Evolutionary conservation across 2,329 filamentous ascomycete species (phyloP), one percentile per base, ranked within the genome.

Genomic region (Pseudogymnoascus sp.): DNA sequence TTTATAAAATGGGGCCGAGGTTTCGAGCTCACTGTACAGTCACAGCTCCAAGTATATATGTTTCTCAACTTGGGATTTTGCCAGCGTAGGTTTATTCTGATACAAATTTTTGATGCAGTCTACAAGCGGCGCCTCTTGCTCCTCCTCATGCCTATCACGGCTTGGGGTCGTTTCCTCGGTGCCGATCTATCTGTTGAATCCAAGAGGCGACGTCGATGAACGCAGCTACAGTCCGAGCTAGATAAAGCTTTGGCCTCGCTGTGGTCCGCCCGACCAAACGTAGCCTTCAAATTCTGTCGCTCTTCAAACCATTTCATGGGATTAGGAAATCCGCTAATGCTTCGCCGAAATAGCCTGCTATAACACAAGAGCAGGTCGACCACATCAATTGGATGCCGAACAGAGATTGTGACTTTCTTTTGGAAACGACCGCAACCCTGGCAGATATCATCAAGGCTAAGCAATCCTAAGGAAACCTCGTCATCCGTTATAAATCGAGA

Each of bases 241-340:
- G 41, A 45, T 45, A 45, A 45, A 8, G 39, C 16, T 41, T 41
- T 41, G 6, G 39, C n/a, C 51, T 28, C 51, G 51, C 39, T n/a
- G 37, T 70, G 62, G 54, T 69, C 64, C n/a, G 66, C 63, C 28
- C 19, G 61, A 23, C 67, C 66, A 63, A 70, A 70, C 31, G 37
- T 62, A 19, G 68, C 64, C 48, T 67, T 61, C 2, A 70, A 60
- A 34, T 63, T 66, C 63, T 70, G 65, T 23, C 67, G 63, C 28
- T 64, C 36, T 16, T 65, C 41, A 63, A 71, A 71, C 66, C 63
- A 70, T 64, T 65, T 54, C 61, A 70, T 64, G 54, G 62, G 62
- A 36, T 69, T 61, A 25, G 67, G 65, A 19, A 68, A 71, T 45
- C 66, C 63, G 63, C 68, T 70, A 34, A 71, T 68, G 43, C 65